Evolutionary conservation across 2,329 filamentous ascomycete genomes (phyloP), one percentile per base, ranked within the genome.

Genomic region (Endocalyx cinctus): DNA sequence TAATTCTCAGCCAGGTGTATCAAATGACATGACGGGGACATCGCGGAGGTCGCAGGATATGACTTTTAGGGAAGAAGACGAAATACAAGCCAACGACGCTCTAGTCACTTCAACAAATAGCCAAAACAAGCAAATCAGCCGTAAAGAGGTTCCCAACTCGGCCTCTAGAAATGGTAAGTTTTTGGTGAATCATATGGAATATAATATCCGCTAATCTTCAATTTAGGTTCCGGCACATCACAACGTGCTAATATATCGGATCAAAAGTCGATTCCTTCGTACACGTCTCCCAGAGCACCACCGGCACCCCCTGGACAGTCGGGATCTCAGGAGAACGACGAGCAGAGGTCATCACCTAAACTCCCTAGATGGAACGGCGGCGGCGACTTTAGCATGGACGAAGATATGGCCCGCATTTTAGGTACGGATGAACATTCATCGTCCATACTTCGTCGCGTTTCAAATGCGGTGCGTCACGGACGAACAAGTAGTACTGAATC

Each of bases 381-480:
- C 33, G 87, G 82, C 34, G 88, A 94, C 45, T 92, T 96, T 53
- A 92, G 84, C 39, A 80, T 95, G 82, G 90, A 97, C 45, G 89
- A 96, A 59, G 92, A 97, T 55, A 87, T 96, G 78, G 84, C 86
- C 34, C 82, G 89, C 37, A 90, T 96, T 37, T 70, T 95, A 39
- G 84, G 80, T 25, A 81, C 78, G 14, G 87, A 90, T 39, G 85
- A 88, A 55, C 70, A 74, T 27, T 82, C 79, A 19, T 82, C 86
- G 17, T 90, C 86, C 1, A 84, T 96, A 40, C 68, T 97, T 42
- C 84, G 87, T 37, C 80, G 87, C 33, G 85, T 96, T 25, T 97
- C 92, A 6, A 95, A 95, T 55, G 89, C 87, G 31, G 88, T 96
- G 37, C 86, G 88, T 43, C 92, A 97, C 60, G 88, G 88, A 34